phyloP scores from a whole-genome alignment of 768 basidiomycete genomes.

The Hygrocybe punicea region DNA sequence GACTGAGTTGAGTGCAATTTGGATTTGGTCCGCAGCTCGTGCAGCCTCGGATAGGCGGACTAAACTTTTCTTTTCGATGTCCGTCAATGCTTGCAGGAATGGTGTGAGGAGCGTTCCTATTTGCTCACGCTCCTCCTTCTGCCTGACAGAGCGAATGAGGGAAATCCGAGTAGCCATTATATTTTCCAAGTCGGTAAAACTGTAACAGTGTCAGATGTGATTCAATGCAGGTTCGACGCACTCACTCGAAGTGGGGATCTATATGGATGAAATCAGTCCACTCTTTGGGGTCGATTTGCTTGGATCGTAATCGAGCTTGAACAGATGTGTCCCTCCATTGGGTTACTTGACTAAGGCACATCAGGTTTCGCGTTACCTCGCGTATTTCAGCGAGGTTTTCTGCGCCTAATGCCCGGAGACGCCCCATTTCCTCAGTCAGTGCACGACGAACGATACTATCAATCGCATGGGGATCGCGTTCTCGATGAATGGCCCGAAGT shows the following conservation, averaged over 20 bases:
- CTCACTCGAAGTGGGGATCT: constrained; percentile 65
- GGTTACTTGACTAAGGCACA: constrained; percentile 77
- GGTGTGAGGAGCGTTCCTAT: constrained; percentile 68
- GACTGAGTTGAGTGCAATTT: constrained; percentile 84
- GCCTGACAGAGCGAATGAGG: constrained; percentile 66
- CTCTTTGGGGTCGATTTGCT: constrained; percentile 30
- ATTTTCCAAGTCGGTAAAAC: constrained; percentile 72
- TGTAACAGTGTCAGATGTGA: constrained; percentile 27
- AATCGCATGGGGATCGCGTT: constrained; percentile 54
- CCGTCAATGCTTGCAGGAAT: constrained; percentile 46
- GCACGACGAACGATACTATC: constrained; percentile 48
- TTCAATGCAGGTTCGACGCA: constrained; percentile 9
- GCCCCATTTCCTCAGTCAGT: constrained; percentile 58
- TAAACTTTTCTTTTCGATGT: constrained; percentile 68
- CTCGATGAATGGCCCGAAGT: constrained; percentile 77
- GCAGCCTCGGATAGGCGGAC: constrained; percentile 70
- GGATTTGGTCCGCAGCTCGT: constrained; percentile 60
- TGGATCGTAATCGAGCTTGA: constrained; percentile 34
- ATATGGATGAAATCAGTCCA: constrained; percentile 49
- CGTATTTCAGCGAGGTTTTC: constrained; percentile 81
- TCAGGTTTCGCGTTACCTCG: constrained; percentile 61
- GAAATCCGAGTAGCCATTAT: constrained; percentile 80
- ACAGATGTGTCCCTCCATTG: constrained; percentile 50
- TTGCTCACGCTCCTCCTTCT: constrained; percentile 69
- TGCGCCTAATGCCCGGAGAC: constrained; percentile 61